These are phyloP conservation scores for Pythium monospermum DNA, from an alignment of 352 stramenopile genomes.

Conservation along the genomic window DNA sequence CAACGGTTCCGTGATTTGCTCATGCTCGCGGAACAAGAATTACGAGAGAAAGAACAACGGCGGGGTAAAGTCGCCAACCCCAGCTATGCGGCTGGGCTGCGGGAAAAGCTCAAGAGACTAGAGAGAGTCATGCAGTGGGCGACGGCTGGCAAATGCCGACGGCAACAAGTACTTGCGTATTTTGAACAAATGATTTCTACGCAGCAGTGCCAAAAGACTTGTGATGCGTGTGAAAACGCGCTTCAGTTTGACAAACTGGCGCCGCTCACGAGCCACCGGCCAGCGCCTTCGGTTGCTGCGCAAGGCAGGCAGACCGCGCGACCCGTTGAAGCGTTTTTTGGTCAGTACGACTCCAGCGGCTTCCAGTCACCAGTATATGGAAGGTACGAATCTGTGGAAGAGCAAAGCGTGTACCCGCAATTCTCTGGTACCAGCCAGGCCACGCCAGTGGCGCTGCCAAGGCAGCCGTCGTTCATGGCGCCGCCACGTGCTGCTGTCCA, in stretches of 20 bases:
- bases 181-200: slow-evolving; percentile 39
- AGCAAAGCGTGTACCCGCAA: not conserved
- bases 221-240: slow-evolving; percentile 41
- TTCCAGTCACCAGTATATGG: no score
- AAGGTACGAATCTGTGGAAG: no score
- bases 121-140: slow-evolving; percentile 32
- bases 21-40: slow-evolving; percentile 3
- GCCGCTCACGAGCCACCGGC: slow-evolving; percentile 7
- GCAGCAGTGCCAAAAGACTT: slow-evolving; percentile 32
- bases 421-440: not conserved
- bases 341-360: no score
- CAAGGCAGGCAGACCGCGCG: no score
- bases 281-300: not conserved
- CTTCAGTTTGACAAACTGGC: slow-evolving; percentile 24
- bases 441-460: not conserved
- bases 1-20: slow-evolving; percentile 37
- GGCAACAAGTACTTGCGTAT: slow-evolving; percentile 37
- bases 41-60: slow-evolving; percentile 25
- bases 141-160: slow-evolving; percentile 34
- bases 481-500: no score
- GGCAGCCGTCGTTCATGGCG: no score
- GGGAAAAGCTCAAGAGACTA: slow-evolving; percentile 28
- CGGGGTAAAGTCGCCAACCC: slow-evolving; percentile 1
- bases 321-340: no score
- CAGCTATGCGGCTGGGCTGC: slow-evolving; percentile 1